Evolutionary conservation across 2,329 filamentous ascomycete genomes (phyloP).

Genomic region (Aspergillus sojae): DNA sequence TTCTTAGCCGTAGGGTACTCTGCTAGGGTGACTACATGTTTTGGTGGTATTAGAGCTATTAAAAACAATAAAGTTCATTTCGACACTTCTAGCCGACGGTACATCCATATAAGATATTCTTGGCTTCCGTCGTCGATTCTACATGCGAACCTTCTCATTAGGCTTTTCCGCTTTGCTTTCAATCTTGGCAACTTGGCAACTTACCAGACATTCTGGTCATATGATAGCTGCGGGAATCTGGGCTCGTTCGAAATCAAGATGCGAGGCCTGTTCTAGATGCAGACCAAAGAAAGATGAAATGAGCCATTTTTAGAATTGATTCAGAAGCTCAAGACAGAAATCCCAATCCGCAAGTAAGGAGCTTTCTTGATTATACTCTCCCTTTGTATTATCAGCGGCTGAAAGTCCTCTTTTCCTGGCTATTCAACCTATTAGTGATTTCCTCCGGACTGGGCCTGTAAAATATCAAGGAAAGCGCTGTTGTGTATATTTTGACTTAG

Average conservation of each 20-base stretch:
- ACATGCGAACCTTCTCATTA: not conserved
- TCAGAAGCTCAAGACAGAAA: not conserved
- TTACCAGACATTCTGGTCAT: not conserved
- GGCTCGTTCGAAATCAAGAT: not conserved
- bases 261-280: not conserved
- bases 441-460: no score
- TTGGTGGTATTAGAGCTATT: not conserved
- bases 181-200: not conserved
- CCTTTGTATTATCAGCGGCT: no score
- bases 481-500: not conserved
- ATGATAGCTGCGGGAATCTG: not conserved
- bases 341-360: not conserved
- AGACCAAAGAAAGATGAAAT: not conserved
- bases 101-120: not conserved
- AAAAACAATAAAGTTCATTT: not conserved
- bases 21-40: not conserved
- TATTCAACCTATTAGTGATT: not conserved
- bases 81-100: not conserved
- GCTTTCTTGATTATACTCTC: not conserved
- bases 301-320: not conserved
- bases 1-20: accelerated
- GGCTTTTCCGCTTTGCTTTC: not conserved
- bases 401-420: not conserved
- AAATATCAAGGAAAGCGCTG: no score
- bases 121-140: not conserved